These are phyloP conservation scores for Phytophthora europaea DNA, from an alignment of 352 stramenopile genomes.

Conservation along the genomic window DNA sequence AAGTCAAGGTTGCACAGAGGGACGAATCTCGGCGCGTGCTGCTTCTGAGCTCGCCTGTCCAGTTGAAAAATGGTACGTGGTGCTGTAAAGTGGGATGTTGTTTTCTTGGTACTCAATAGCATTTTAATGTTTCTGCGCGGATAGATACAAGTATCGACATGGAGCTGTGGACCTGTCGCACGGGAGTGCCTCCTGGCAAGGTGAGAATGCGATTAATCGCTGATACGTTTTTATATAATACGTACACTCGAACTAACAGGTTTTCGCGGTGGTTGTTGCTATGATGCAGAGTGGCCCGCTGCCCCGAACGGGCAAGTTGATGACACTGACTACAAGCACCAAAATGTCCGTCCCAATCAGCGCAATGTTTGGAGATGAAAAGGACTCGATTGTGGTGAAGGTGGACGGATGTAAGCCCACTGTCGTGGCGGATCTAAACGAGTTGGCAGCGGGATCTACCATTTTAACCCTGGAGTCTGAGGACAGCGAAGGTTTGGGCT, in stretches of 20 bases:
- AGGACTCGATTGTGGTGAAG: slow-evolving; percentile 89
- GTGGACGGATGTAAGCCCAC: slow-evolving; percentile 88
- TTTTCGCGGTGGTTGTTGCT: not conserved
- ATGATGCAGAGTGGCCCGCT: slow-evolving; percentile 48
- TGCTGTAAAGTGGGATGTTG: not conserved
- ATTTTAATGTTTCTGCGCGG: slow-evolving; percentile 3
- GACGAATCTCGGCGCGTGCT: slow-evolving; percentile 88
- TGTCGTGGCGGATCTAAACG: slow-evolving; percentile 76
- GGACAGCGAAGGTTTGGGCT: slow-evolving; percentile 62
- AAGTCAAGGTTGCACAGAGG: slow-evolving; percentile 90
- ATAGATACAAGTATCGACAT: slow-evolving; percentile 84
- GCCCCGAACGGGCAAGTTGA: slow-evolving; percentile 50
- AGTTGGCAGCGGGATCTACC: slow-evolving; percentile 65
- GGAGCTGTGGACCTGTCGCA: slow-evolving; percentile 83
- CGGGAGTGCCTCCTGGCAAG: slow-evolving; percentile 56
- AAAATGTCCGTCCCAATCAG: slow-evolving; percentile 89
- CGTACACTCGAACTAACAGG: not conserved
- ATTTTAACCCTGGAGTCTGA: slow-evolving; percentile 82
- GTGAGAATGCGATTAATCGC: slow-evolving; percentile 31
- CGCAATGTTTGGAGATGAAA: slow-evolving; percentile 81
- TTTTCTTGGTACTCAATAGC: not conserved
- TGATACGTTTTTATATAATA: not conserved
- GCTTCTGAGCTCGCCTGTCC: slow-evolving; percentile 87
- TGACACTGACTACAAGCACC: slow-evolving; percentile 67
- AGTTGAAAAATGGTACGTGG: slow-evolving; percentile 87